Conservation (phyloP, 2,329 filamentous ascomycete species). For the Fusarium armeniacum region DNA sequence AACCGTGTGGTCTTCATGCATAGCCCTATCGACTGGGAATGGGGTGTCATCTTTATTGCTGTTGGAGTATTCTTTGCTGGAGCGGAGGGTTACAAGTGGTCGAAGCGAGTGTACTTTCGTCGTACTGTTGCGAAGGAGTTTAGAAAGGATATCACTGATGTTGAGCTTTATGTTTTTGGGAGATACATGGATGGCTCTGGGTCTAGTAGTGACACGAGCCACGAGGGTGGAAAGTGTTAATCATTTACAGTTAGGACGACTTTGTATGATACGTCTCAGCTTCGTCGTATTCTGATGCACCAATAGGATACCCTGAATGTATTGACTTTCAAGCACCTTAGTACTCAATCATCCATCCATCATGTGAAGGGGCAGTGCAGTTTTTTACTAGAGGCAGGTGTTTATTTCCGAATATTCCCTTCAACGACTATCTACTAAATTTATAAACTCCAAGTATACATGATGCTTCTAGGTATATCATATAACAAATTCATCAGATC, state of each 20-base stretch:
- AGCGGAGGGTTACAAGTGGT: conserved; percentile 76
- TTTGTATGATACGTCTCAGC: background rate
- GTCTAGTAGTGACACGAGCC: conserved; percentile 24
- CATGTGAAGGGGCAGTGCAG: background rate
- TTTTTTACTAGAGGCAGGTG: background rate
- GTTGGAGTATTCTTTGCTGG: conserved; percentile 73
- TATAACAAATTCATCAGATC: background rate
- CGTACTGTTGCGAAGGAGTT: conserved; percentile 44
- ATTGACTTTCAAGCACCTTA: background rate
- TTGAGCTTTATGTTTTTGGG: conserved; percentile 45
- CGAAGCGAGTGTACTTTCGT: conserved; percentile 70
- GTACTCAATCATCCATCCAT: background rate
- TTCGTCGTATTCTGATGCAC: background rate
- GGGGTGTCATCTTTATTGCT: conserved; percentile 75
- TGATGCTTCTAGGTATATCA: background rate
- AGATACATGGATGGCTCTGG: conserved; percentile 30
- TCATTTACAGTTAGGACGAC: background rate
- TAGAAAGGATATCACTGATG: conserved; percentile 41
- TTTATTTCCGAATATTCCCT: background rate
- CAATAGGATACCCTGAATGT: background rate
- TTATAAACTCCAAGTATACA: background rate
- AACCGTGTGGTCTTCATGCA: conserved; percentile 77
- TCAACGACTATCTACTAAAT: too few species aligned
- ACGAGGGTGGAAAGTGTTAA: conserved; percentile 23
- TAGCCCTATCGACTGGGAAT: conserved; percentile 75